These are phyloP conservation scores for Hypoxylon sp. DNA, from an alignment of 2,329 filamentous ascomycete species.

Conservation along the genomic window DNA sequence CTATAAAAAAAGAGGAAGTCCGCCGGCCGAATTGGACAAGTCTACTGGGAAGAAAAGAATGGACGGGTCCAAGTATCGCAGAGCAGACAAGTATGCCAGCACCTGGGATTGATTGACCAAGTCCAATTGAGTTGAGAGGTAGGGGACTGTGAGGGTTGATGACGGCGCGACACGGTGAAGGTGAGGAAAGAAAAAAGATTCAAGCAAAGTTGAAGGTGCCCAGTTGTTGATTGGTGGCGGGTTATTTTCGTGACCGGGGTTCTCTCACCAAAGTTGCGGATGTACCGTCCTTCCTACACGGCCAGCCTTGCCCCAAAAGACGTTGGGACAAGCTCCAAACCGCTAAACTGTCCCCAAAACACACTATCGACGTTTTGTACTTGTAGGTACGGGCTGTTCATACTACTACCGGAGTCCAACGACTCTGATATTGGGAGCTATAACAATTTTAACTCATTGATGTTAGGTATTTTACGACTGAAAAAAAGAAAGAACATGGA, in stretches of 20 bases:
- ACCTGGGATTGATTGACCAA: constrained; percentile 42
- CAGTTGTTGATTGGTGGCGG: constrained; percentile 48
- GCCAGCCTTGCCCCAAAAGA: constrained; percentile 44
- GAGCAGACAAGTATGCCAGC: constrained; percentile 44
- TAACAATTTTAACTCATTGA: neutral
- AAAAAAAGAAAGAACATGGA: neutral
- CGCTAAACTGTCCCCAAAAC: constrained; percentile 24
- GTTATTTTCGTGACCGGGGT: constrained; percentile 46
- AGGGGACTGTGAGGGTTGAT: constrained; percentile 16
- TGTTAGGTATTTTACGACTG: neutral
- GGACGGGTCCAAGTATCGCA: constrained; percentile 43
- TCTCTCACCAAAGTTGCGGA: constrained; percentile 32
- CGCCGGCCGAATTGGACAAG: constrained; percentile 44
- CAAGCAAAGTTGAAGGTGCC: constrained; percentile 47
- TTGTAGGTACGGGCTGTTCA: neutral
- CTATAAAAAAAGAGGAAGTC: constrained; percentile 39
- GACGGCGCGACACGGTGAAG: constrained; percentile 43
- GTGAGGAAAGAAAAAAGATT: constrained; percentile 52
- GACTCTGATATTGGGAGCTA: constrained; percentile 12
- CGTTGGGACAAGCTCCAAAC: constrained; percentile 45
- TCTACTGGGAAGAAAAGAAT: constrained; percentile 24
- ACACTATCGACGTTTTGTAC: neutral
- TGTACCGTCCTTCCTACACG: constrained; percentile 1
- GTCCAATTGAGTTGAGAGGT: constrained; percentile 48
- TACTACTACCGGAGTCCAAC: constrained; percentile 11